Conservation (phyloP, 371 early-diverging fungal genomes). For the Saksenaea vasiformis region DNA sequence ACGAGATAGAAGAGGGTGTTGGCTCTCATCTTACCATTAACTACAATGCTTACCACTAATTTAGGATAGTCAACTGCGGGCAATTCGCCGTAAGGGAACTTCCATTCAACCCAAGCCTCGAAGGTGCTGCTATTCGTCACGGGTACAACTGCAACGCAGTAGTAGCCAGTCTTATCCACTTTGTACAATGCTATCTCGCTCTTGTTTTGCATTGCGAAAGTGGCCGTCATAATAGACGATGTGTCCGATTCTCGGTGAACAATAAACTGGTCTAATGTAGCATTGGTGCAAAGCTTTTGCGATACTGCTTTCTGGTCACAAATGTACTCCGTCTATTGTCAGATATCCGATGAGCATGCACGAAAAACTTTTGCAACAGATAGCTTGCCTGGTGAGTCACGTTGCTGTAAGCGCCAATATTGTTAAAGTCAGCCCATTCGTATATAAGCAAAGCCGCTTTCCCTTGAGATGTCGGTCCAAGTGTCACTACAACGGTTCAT, state of each 20-base stretch:
- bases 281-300: slow-evolving; percentile 45
- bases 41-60: slow-evolving; percentile 56
- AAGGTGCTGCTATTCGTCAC: slow-evolving; percentile 34
- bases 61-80: slow-evolving; percentile 89
- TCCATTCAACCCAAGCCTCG: slow-evolving; percentile 67
- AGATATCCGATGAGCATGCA: neutral
- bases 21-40: neutral
- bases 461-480: slow-evolving; percentile 42
- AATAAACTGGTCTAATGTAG: slow-evolving; percentile 49
- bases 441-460: slow-evolving; percentile 53
- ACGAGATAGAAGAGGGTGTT: neutral
- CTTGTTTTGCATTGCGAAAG: slow-evolving; percentile 26
- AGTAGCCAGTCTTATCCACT: slow-evolving; percentile 70
- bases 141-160: slow-evolving; percentile 61
- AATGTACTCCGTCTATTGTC: slow-evolving; percentile 43
- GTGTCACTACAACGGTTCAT: slow-evolving; percentile 38
- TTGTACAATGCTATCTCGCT: slow-evolving; percentile 49
- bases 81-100: slow-evolving; percentile 80
- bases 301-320: slow-evolving; percentile 49
- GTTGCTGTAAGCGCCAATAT: slow-evolving; percentile 43
- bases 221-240: slow-evolving; percentile 43
- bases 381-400: slow-evolving; percentile 27
- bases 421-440: slow-evolving; percentile 58
- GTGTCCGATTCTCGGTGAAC: slow-evolving; percentile 24
- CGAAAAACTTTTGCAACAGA: neutral